Evolutionary conservation across 31 red algal genomes (phyloP).

Genomic region (Asparagopsis taxiformis): DNA sequence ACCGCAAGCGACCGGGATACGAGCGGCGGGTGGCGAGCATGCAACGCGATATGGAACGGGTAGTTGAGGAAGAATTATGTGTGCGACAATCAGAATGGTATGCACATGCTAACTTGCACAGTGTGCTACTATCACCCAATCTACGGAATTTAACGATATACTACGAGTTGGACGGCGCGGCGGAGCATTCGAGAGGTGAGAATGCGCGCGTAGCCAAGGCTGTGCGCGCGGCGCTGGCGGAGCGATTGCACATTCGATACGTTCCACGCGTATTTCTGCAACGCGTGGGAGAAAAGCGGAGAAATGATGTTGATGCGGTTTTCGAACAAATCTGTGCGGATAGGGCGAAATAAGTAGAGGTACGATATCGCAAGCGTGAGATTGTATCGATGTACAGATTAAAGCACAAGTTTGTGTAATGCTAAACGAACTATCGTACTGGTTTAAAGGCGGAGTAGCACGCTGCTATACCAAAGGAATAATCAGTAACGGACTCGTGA

Average conservation of each 20-base stretch:
- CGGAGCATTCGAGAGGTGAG: background rate
- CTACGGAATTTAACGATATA: background rate
- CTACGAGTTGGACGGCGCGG: background rate
- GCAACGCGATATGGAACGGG: conserved; percentile 7
- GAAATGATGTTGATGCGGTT: conserved; percentile 2
- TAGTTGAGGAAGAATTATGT: background rate
- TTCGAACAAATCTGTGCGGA: conserved; percentile 5
- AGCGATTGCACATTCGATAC: background rate
- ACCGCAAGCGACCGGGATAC: conserved; percentile 14
- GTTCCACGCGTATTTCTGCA: conserved; percentile 12
- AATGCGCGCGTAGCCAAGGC: background rate
- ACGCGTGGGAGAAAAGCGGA: background rate
- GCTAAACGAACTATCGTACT: background rate
- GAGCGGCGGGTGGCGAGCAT: conserved; percentile 9
- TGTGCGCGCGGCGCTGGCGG: background rate
- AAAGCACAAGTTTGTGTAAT: background rate
- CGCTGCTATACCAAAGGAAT: conserved; percentile 48
- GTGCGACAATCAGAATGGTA: background rate
- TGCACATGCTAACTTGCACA: background rate
- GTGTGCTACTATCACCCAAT: background rate
- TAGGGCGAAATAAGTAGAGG: background rate
- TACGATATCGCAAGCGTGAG: no score
- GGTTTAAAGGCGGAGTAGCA: conserved; percentile 70
- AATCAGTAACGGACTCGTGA: conserved; percentile 28
- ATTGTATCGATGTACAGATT: background rate